Evolutionary conservation across 2,329 filamentous ascomycete species (phyloP).

Genomic region (Trichoderma koningiopsis): DNA sequence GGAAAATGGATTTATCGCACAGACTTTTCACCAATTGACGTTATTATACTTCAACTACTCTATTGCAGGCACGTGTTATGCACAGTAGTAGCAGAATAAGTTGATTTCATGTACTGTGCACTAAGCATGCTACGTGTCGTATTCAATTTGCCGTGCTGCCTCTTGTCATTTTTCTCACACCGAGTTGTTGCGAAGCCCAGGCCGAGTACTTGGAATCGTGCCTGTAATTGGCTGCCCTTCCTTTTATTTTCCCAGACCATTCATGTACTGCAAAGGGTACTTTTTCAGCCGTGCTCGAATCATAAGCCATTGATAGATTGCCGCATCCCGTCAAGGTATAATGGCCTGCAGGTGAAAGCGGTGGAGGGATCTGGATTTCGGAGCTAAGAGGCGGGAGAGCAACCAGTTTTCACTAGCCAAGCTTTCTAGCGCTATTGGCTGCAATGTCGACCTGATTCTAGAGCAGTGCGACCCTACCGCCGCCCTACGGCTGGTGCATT

Average conservation of each 20-base stretch:
- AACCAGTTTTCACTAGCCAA: conserved; percentile 20
- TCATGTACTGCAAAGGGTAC: background rate
- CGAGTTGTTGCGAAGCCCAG: background rate
- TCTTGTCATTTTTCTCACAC: background rate
- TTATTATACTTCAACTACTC: background rate
- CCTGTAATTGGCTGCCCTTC: background rate
- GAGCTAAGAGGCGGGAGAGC: conserved; percentile 11
- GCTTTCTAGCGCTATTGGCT: conserved; percentile 13
- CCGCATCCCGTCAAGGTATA: background rate
- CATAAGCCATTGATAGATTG: background rate
- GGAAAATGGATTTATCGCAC: background rate
- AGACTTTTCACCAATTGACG: background rate
- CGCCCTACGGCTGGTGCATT: background rate
- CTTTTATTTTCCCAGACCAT: background rate
- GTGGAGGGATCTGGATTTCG: conserved; percentile 1
- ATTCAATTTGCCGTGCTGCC: background rate
- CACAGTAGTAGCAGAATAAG: background rate
- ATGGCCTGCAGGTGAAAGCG: conserved; percentile 4
- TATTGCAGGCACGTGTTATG: too few relatives aligned
- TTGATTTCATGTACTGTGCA: background rate
- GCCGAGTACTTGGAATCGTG: background rate
- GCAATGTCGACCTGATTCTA: conserved; percentile 9
- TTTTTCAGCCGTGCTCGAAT: background rate
- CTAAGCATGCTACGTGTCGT: conserved; percentile 8
- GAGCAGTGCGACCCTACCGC: conserved; percentile 11